Conservation (phyloP, 768 basidiomycete genomes). For the Mycena pura region DNA sequence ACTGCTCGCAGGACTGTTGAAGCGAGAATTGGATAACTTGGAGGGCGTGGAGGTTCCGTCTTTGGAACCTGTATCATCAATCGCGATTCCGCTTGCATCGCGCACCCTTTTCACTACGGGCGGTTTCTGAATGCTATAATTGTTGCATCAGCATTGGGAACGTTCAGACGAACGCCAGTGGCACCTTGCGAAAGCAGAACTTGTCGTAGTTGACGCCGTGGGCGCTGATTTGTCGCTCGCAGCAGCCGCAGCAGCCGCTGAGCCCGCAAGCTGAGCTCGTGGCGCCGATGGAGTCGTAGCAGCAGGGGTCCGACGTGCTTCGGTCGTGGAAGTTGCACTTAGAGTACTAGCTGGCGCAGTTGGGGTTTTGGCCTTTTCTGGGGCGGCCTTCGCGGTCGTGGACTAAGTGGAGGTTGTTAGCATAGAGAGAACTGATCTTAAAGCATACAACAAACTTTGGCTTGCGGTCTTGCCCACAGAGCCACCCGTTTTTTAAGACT, state of each 20-base stretch:
- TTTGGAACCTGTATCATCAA: constrained; percentile 34
- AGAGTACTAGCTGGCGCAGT: constrained; percentile 48
- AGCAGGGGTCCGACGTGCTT: constrained; percentile 46
- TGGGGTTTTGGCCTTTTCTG: constrained; percentile 17
- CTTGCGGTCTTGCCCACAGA: constrained; percentile 16
- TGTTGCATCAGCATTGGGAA: neutral
- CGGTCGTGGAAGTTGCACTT: constrained; percentile 38
- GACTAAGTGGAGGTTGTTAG: constrained; percentile 10
- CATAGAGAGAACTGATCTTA: neutral
- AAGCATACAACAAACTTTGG: neutral
- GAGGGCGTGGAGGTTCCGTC: constrained; percentile 27
- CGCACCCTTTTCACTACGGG: constrained; percentile 25
- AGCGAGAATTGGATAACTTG: constrained; percentile 31
- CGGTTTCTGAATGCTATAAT: constrained; percentile 24
- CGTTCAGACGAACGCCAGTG: neutral
- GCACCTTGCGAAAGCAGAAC: constrained; percentile 30
- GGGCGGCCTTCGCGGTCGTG: neutral
- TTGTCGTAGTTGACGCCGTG: constrained; percentile 34
- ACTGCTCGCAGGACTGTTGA: constrained; percentile 33
- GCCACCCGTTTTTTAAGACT: constrained; percentile 75
- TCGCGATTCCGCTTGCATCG: constrained; percentile 27
- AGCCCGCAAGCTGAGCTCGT: constrained; percentile 56
- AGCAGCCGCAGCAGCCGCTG: constrained; percentile 27
- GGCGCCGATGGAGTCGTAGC: constrained; percentile 61
- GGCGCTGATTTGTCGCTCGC: constrained; percentile 38